Evolutionary conservation across 139 green algal genomes (phyloP).

Genomic region (Chlorella sp.): DNA sequence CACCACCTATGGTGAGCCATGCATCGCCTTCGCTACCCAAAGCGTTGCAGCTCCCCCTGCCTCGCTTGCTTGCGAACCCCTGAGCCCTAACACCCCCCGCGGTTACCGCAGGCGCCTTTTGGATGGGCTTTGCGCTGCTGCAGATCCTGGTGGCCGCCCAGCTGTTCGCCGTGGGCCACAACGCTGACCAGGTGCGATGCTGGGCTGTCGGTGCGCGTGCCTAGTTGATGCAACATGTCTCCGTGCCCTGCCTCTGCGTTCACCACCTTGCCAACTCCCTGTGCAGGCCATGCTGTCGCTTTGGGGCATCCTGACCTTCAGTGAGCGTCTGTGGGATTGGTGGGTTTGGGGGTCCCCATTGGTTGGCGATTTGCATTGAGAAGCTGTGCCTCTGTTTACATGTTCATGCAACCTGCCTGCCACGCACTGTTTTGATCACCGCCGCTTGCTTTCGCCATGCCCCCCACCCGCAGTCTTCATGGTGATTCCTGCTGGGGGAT

Average conservation of each 20-base stretch:
- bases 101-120: constrained; percentile 38
- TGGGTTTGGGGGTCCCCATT: not conserved
- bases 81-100: not conserved
- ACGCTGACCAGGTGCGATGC: constrained; percentile 5
- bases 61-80: not conserved
- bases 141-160: constrained; percentile 23
- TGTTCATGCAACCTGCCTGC: too few species aligned
- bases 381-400: not conserved
- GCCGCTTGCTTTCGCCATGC: too few species aligned
- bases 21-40: not conserved
- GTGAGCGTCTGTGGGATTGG: too few species aligned
- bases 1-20: constrained; percentile 38
- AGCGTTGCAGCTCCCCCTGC: not conserved
- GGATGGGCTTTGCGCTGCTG: constrained; percentile 42
- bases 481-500: too few species aligned
- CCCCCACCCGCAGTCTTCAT: constrained; percentile 18
- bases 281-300: constrained; percentile 52
- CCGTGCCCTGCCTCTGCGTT: too few species aligned
- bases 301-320: constrained; percentile 69
- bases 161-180: not conserved
- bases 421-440: too few species aligned
- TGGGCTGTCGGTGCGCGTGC: too few species aligned
- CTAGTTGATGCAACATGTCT: too few species aligned
- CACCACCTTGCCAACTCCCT: too few species aligned
- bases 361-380: not conserved